Evolutionary conservation across 805 yeast species (phyloP).

Genomic region (Ogataea populi-albae): DNA sequence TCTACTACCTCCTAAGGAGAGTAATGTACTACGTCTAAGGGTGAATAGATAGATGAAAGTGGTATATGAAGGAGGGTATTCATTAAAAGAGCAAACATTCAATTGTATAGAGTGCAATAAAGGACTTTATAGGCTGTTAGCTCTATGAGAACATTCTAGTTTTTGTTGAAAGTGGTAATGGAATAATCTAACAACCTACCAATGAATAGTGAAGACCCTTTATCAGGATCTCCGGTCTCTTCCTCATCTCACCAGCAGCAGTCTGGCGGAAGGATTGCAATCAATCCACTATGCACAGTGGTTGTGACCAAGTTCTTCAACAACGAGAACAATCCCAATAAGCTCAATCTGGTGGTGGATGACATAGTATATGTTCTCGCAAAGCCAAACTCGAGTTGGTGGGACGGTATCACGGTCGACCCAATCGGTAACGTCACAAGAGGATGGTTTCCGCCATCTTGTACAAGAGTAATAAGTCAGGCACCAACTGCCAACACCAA

Average conservation of each 20-base stretch:
- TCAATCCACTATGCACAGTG: conserved; percentile 52
- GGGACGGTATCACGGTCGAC: conserved; percentile 68
- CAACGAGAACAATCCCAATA: conserved; percentile 45
- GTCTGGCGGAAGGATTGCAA: conserved; percentile 1
- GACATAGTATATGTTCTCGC: conserved; percentile 69
- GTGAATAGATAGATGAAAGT: no score
- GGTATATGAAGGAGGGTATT: no score
- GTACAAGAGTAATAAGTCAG: conserved; percentile 40
- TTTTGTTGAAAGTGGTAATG: no score
- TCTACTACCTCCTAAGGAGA: no score
- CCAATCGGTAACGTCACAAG: conserved; percentile 45
- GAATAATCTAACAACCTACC: no score
- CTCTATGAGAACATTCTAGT: no score
- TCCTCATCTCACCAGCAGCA: conserved; percentile 1
- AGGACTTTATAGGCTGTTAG: no score
- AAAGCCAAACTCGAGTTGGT: conserved; percentile 71
- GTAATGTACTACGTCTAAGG: no score
- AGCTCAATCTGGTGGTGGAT: conserved; percentile 55
- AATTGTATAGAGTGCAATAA: no score
- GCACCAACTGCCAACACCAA: conserved; percentile 3
- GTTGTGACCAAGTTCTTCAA: conserved; percentile 56
- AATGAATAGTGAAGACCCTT: conserved; percentile 9
- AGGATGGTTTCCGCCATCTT: conserved; percentile 85
- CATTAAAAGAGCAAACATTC: no score
- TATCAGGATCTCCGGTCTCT: conserved; percentile 5